phyloP scores from a whole-genome alignment of 768 basidiomycete genomes.

The Boletus sp. region DNA sequence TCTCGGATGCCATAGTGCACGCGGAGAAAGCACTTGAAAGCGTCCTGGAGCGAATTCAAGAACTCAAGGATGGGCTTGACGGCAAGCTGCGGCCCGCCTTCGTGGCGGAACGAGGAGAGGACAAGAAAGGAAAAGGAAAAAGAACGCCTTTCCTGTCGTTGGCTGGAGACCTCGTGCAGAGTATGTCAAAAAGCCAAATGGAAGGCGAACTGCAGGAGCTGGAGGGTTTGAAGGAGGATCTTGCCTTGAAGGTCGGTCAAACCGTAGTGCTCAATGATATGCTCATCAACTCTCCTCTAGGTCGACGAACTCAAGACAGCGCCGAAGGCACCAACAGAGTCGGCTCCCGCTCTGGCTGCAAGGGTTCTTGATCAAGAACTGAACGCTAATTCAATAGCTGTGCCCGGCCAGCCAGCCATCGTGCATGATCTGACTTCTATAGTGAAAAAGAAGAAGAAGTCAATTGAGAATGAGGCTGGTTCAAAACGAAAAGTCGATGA shows the following conservation, averaged over 20 bases:
- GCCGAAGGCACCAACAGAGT: slow-evolving; percentile 57
- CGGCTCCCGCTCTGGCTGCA: slow-evolving; percentile 69
- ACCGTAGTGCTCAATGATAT: neutral
- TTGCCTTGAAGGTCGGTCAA: slow-evolving; percentile 70
- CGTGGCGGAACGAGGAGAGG: slow-evolving; percentile 31
- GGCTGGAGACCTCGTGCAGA: slow-evolving; percentile 51
- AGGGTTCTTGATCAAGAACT: slow-evolving; percentile 71
- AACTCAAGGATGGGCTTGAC: slow-evolving; percentile 48
- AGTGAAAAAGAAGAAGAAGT: slow-evolving; percentile 81
- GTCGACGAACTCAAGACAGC: slow-evolving; percentile 87
- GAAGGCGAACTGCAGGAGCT: slow-evolving; percentile 80
- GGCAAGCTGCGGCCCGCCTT: slow-evolving; percentile 36
- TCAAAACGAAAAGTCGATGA: slow-evolving; percentile 73
- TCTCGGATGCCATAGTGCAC: slow-evolving; percentile 77
- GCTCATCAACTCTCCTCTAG: slow-evolving; percentile 37
- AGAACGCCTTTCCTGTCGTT: slow-evolving; percentile 40
- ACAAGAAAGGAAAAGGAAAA: slow-evolving; percentile 62
- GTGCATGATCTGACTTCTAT: slow-evolving; percentile 84
- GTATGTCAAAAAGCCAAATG: slow-evolving; percentile 71
- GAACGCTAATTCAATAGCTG: slow-evolving; percentile 40
- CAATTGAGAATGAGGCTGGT: slow-evolving; percentile 35
- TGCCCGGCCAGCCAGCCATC: slow-evolving; percentile 34
- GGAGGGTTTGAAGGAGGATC: slow-evolving; percentile 68
- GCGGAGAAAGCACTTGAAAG: slow-evolving; percentile 78
- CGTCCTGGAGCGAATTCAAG: slow-evolving; percentile 64